Conservation (phyloP, 2,329 filamentous ascomycete genomes). For the Microdochium trichocladiopsis region DNA sequence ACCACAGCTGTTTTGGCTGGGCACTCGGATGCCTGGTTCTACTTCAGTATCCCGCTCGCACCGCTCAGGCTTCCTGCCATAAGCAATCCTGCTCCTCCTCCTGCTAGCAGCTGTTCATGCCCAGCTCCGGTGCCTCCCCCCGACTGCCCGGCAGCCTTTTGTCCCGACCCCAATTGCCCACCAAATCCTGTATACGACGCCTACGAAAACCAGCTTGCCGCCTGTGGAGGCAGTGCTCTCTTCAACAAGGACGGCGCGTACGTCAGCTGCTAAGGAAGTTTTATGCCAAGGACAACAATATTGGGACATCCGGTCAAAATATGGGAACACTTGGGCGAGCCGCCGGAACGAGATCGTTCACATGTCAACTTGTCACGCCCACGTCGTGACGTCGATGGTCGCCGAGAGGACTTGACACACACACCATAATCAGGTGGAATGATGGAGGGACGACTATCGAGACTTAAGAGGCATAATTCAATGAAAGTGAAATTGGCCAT, state of each 20-base stretch:
- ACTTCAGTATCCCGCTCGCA: background rate
- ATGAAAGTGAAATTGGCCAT: too few relatives aligned
- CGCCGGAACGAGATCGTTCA: too few relatives aligned
- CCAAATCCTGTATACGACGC: background rate
- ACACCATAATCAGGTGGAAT: too few relatives aligned
- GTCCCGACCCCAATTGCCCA: too few relatives aligned
- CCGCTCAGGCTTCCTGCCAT: background rate
- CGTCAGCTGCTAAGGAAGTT: background rate
- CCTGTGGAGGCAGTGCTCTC: background rate
- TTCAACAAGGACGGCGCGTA: background rate
- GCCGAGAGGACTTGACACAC: too few relatives aligned
- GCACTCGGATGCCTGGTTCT: background rate
- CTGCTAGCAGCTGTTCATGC: background rate
- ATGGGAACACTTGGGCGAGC: too few relatives aligned
- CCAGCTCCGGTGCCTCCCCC: background rate
- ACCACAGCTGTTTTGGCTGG: background rate
- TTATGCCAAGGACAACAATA: too few relatives aligned
- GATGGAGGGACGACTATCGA: too few relatives aligned
- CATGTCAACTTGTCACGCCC: too few relatives aligned
- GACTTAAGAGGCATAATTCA: too few relatives aligned
- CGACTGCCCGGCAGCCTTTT: background rate
- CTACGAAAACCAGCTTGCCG: background rate
- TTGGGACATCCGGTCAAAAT: too few relatives aligned
- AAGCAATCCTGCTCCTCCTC: background rate
- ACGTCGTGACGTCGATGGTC: too few relatives aligned